Evolutionary conservation across 352 stramenopile species (phyloP), one percentile per base, ranked within the genome.

Genomic region (Phytophthora lateralis): DNA sequence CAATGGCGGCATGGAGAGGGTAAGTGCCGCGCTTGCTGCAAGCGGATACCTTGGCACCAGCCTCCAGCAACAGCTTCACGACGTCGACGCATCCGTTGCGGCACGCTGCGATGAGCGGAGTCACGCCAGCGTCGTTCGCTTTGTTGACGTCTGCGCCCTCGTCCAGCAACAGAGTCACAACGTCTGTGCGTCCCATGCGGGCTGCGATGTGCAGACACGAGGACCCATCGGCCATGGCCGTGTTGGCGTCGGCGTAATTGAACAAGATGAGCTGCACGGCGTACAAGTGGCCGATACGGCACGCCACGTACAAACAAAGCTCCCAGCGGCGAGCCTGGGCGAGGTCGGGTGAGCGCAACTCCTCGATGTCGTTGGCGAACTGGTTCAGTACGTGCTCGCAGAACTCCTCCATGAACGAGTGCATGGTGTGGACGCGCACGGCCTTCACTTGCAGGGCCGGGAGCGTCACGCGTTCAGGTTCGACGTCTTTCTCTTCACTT

Each of bases 321-420:
- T 90, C 82, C 84, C 84, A 93, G n/a, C 77, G 78, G 2, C 84
- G 76, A 17, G 74, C 24, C 18, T 66, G 27, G 4, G 78, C 78
- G 46, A 93, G 76, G 2, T 76, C 70, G 14, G 73, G 66, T 15
- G 55, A 64, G 29, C 76, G 57, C 3, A 93, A 52, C 59, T 91
- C 82, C 2, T 63, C 69, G 42, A 93, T 88, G 54, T 91, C 82
- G 47, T 65, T 68, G 21, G 77, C 81, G 52, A 89, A 87, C 46
- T 90, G 76, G 21, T 50, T 72, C 20, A 91, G 56, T 24, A 90
- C 66, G 10, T 85, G 79, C 26, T 91, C 76, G 56, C 84, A 87
- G 49, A 90, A 93, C 43, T 93, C 84, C 51, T 93, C 84, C 66
- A 93, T 78, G 69, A 91, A 90, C 48, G 80, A 82, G 57, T 91